Base-by-base conservation (phyloP, 257 asterid genomes). In the Gentiana dahurica region DNA sequence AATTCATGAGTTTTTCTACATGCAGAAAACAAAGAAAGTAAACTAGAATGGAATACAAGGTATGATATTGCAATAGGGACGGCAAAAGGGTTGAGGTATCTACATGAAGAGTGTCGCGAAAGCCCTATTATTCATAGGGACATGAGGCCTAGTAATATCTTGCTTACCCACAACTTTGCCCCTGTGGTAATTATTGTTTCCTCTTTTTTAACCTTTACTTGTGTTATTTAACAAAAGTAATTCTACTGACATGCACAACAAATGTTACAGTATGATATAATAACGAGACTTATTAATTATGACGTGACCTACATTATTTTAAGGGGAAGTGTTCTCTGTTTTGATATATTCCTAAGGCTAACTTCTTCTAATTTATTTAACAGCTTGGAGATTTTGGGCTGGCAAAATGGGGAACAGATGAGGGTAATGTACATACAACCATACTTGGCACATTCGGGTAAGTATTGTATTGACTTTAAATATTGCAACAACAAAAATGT, bases 31-130 rank as follows among this genome's bases (percentile, higher is more conserved):
- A 6, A 73, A 6, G 64, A 53, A 10, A 44, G 56, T 60, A 73
- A 72, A 67, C 85, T 83, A 39, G 89, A 83, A 72, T 86, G 95
- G 95, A 83, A 80, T 65, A 81, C 54, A 56, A 72, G 95, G 63
- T 71, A 68, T 75, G 79, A 89, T 51, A 77, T 83, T 71, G 95
- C 95, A 43, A 57, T 75, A 44, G 95, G 85, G 61, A 83, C 85
- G 33, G 95, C 95, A 33, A 86, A 83, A 74, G 95, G 93, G 54
- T 59, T 83, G 72, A 85, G 86, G 5, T 86, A 80, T 72, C 77
- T 86, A 33, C 95, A 86, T 66, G 95, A 86, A 64, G 95, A 86
- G 59, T 86, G 95, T 55, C 83, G 95, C 35, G 95, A 93, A 70
- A 79, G 93, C 79, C 95, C 95, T 52, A 83, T 86, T 36, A 73